Conservation (phyloP, 441 rosid species). For the Erysimum pusillum region DNA sequence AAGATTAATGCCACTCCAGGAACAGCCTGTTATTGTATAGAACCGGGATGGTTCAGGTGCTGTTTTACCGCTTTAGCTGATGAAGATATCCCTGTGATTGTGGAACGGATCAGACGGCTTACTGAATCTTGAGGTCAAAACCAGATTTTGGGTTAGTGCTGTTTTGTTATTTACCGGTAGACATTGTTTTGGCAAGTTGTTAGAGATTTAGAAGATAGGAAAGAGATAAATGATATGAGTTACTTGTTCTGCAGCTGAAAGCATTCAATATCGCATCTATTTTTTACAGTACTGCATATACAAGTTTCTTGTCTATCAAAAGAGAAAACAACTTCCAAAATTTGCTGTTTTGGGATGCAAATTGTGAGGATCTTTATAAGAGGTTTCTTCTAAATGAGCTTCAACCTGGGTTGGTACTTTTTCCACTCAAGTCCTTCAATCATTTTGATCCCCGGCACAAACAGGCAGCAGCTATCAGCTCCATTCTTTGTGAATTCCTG, state of each 20-base stretch:
- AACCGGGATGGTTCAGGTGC: slow-evolving; percentile 95
- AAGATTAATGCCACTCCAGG: slow-evolving; percentile 92
- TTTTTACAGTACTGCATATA: slow-evolving; percentile 28
- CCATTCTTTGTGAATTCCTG: slow-evolving; percentile 63
- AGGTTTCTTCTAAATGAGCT: slow-evolving; percentile 49
- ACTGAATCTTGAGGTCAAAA: slow-evolving; percentile 54
- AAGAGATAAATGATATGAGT: slow-evolving; percentile 23
- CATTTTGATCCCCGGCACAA: slow-evolving; percentile 61
- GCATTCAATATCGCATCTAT: slow-evolving; percentile 34
- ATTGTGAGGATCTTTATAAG: neutral
- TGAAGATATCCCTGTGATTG: slow-evolving; percentile 70
- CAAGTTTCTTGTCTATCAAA: slow-evolving; percentile 35
- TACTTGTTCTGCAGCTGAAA: slow-evolving; percentile 32
- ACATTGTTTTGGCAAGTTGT: slow-evolving; percentile 22
- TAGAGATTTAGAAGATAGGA: slow-evolving; percentile 30
- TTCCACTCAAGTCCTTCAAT: slow-evolving; percentile 63
- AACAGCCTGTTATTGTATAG: slow-evolving; percentile 87
- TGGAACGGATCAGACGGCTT: slow-evolving; percentile 65
- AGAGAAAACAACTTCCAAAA: slow-evolving; percentile 6
- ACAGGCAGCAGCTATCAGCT: slow-evolving; percentile 63
- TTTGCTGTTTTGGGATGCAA: slow-evolving; percentile 3
- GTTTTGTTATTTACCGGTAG: neutral
- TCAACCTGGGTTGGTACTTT: slow-evolving; percentile 60
- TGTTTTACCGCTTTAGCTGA: slow-evolving; percentile 71
- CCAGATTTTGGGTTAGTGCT: slow-evolving; percentile 8